phyloP scores from a whole-genome alignment of 2,329 filamentous ascomycete genomes.

The Beauveria rudraprayagi region DNA sequence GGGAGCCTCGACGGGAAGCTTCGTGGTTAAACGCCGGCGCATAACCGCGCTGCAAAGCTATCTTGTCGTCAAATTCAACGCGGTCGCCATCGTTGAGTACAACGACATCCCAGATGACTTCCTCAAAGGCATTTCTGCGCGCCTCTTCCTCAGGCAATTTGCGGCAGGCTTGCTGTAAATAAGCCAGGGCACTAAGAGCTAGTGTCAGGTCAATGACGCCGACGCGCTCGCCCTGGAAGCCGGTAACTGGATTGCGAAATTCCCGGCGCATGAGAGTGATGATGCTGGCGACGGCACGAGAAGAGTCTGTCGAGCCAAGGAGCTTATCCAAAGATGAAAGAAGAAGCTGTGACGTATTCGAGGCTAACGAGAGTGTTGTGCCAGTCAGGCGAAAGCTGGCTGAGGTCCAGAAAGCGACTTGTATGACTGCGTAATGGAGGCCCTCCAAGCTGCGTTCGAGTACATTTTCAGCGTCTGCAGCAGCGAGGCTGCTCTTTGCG shows the following conservation, averaged over 20 bases:
- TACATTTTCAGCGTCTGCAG: constrained; percentile 46
- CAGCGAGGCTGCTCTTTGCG: constrained; percentile 38
- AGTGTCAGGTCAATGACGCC: constrained; percentile 53
- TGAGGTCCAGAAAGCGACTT: constrained; percentile 53
- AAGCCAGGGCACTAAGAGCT: constrained; percentile 52
- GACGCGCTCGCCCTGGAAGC: constrained; percentile 49
- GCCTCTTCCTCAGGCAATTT: constrained; percentile 43
- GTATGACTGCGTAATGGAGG: constrained; percentile 49
- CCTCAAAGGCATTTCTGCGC: constrained; percentile 39
- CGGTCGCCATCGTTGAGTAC: constrained; percentile 51
- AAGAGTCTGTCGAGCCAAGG: constrained; percentile 62
- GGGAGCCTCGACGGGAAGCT: background rate
- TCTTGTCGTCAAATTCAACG: constrained; percentile 43
- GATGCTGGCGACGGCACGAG: constrained; percentile 58
- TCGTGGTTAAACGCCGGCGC: background rate
- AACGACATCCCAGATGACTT: constrained; percentile 59
- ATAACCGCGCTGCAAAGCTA: constrained; percentile 7
- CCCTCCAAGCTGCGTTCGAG: constrained; percentile 48
- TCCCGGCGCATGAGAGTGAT: constrained; percentile 56
- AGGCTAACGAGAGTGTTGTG: constrained; percentile 45
- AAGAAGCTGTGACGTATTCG: constrained; percentile 49
- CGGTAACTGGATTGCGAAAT: constrained; percentile 55
- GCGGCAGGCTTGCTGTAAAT: constrained; percentile 50
- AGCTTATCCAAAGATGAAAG: constrained; percentile 55
- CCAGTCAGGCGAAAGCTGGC: constrained; percentile 52